Base-by-base conservation (phyloP, 2,329 filamentous ascomycete species). In the Ophiostoma himal-ulmi region DNA sequence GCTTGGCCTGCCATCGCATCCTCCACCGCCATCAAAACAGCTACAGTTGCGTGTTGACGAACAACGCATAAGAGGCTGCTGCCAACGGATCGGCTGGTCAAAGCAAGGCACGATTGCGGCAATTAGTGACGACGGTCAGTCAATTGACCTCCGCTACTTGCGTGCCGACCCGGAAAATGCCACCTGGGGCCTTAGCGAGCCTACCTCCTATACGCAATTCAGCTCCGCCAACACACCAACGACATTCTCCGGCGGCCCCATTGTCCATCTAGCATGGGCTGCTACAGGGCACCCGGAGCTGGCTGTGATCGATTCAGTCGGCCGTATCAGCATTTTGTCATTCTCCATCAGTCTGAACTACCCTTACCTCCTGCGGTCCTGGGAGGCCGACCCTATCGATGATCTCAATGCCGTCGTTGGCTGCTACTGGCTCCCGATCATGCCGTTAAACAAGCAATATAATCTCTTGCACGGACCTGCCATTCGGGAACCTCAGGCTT, bases 11-110 rank as follows among this genome's bases (percentile, higher is more conserved):
- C 80, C 85, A 34, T 75, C 82, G 10, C 79, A 83, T 7, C 79
- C 83, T 6, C 79, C 83, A 4, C 71, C 73, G 1, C 82, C 85
- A 14, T 83, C 86, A 70, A 92, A 90, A 78, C 87, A 90, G 70
- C 84, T 96, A 26, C 85, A 88, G 44, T 86, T 89, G 76, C 86
- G 91, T 70, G 79, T 97, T 52, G 91, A 95, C 77, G 91, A 96
- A 76, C 83, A 95, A 75, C 88, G 91, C 74, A 82, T 85, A 71
- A 86, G 86, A 71, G 93, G 93, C 20, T 95, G 91, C 78, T 92
- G 89, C 83, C 91, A 93, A 93, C 88, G 88, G 74, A 86, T 97
- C 69, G 89, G 91, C 39, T 98, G 94, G 94, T 97, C 94, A 13
- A 93, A 89, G 75, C 86, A 88, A 72, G 94, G 94, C 62, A 93